Conservation (phyloP, 1,284 basidiomycete genomes). For the Phellopilus nigrolimitatus region DNA sequence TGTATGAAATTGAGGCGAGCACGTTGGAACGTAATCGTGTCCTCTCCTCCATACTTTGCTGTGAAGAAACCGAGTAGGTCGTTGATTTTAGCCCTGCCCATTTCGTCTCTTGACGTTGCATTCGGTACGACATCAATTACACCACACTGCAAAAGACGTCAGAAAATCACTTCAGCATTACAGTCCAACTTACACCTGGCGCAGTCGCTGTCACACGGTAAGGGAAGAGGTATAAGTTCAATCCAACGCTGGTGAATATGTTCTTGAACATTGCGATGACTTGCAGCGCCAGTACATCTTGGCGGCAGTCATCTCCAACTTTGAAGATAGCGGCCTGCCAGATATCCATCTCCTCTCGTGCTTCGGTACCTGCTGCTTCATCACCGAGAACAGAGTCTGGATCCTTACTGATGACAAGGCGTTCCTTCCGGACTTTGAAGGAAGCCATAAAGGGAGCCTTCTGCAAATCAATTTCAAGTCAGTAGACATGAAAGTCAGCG, state of each 20-base stretch:
- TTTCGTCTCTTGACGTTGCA: conserved; percentile 97
- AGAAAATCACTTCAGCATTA: conserved; percentile 9
- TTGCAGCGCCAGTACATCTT: conserved; percentile 95
- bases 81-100: conserved; percentile 98
- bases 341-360: conserved; percentile 73
- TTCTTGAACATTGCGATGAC: conserved; percentile 99
- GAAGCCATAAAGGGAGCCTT: conserved; percentile 99
- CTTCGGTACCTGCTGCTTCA: conserved; percentile 53
- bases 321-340: conserved; percentile 99
- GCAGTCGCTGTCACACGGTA: conserved; percentile 97
- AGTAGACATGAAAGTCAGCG: background rate
- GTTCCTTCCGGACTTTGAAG: conserved; percentile 92
- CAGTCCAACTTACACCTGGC: conserved; percentile 69
- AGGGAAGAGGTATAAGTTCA: conserved; percentile 91
- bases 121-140: conserved; percentile 99
- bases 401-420: conserved; percentile 54
- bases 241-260: conserved; percentile 85
- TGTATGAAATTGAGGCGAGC: conserved; percentile 97
- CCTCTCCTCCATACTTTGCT: conserved; percentile 89
- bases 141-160: conserved; percentile 62
- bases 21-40: conserved; percentile 87
- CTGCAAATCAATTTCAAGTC: background rate
- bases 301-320: conserved; percentile 98
- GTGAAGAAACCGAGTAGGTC: conserved; percentile 93
- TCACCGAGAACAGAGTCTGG: conserved; percentile 68